Evolutionary conservation across 371 early-diverging fungal species (phyloP).

Genomic region (Apophysomyces ossiformis): DNA sequence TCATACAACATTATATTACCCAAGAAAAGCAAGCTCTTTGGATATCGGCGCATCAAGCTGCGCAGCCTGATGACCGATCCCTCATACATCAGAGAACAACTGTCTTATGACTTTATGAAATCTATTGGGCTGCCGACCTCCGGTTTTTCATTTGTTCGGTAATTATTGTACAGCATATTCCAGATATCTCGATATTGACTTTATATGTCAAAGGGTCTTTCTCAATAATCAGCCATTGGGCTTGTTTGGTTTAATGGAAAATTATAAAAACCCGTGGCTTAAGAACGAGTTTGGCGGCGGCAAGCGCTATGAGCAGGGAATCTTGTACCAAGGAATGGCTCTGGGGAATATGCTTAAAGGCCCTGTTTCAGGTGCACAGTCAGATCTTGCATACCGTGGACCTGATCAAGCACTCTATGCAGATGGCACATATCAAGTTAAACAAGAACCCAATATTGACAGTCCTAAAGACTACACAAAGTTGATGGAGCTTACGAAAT

Average conservation of each 20-base stretch:
- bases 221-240: constrained; percentile 44
- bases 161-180: neutral
- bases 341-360: neutral
- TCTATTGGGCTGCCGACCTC: constrained; percentile 33
- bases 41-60: constrained; percentile 37
- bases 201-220: constrained; percentile 21
- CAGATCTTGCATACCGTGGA: constrained; percentile 32
- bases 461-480: constrained; percentile 21
- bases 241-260: constrained; percentile 42
- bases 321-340: constrained; percentile 34
- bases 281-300: constrained; percentile 40
- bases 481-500: constrained; percentile 38
- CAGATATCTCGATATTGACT: neutral
- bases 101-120: constrained; percentile 31
- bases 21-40: constrained; percentile 25
- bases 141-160: constrained; percentile 32
- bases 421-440: constrained; percentile 35
- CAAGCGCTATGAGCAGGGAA: constrained; percentile 33
- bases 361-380: neutral
- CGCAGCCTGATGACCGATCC: constrained; percentile 41
- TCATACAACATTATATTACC: constrained; percentile 38
- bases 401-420: constrained; percentile 27
- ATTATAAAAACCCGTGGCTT: constrained; percentile 40
- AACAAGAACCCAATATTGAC: constrained; percentile 25
- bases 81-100: constrained; percentile 43